phyloP scores from a whole-genome alignment of 345 rosid genomes.

The Rhizophora mangle region DNA sequence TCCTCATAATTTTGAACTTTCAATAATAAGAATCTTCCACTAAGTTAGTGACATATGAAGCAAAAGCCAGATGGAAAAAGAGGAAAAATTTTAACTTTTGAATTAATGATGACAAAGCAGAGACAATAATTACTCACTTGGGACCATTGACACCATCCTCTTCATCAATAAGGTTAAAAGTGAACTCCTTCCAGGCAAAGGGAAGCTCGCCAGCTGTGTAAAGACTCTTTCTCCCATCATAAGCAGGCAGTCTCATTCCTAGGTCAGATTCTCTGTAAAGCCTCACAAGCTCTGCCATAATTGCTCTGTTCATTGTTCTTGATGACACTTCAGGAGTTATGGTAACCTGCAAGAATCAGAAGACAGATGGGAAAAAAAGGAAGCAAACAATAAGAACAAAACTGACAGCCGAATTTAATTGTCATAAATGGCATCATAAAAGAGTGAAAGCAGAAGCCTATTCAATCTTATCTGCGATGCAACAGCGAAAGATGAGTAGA shows the following conservation, averaged over 20 bases:
- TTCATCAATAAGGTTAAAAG: slow-evolving; percentile 70
- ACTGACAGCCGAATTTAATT: slow-evolving; percentile 18
- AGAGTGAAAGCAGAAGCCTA: slow-evolving; percentile 22
- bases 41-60: background rate
- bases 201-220: slow-evolving; percentile 99
- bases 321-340: slow-evolving; percentile 94
- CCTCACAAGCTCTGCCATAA: slow-evolving; percentile 90
- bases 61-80: slow-evolving; percentile 3
- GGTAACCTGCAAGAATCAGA: slow-evolving; percentile 73
- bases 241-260: slow-evolving; percentile 94
- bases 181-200: slow-evolving; percentile 81
- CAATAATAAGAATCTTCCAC: slow-evolving; percentile 1
- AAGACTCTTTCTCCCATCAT: slow-evolving; percentile 93
- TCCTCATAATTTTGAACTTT: background rate
- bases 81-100: background rate
- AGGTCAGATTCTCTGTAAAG: slow-evolving; percentile 82
- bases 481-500: slow-evolving; percentile 27
- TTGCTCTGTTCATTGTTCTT: slow-evolving; percentile 75
- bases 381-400: slow-evolving; percentile 49
- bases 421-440: slow-evolving; percentile 32
- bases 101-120: slow-evolving; percentile 4
- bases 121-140: slow-evolving; percentile 46
- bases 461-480: slow-evolving; percentile 35
- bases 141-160: slow-evolving; percentile 75
- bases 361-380: slow-evolving; percentile 31